phyloP scores from a whole-genome alignment of 805 yeast species.

The Candida pseudoglaebosa region DNA sequence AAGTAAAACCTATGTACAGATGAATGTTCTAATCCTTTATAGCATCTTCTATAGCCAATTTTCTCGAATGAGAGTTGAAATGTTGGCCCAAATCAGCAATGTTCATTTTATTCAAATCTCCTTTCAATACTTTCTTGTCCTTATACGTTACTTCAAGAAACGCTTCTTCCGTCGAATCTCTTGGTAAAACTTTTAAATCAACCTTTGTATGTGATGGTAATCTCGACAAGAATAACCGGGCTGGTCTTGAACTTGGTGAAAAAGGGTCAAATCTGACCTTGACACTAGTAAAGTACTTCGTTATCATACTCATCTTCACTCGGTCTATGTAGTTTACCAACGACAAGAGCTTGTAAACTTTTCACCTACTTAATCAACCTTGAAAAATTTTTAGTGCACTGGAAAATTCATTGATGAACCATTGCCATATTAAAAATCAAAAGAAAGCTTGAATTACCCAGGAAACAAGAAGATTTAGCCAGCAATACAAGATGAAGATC shows the following conservation, averaged over 20 bases:
- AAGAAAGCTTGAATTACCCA: no score
- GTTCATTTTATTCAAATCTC: conserved; percentile 56
- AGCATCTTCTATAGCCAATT: conserved; percentile 69
- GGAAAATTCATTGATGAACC: neutral
- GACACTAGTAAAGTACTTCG: conserved; percentile 81
- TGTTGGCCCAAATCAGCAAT: conserved; percentile 60
- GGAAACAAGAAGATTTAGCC: no score
- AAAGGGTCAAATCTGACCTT: conserved; percentile 77
- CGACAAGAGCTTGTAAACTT: no score
- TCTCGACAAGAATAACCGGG: conserved; percentile 73
- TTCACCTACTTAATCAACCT: neutral
- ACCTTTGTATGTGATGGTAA: conserved; percentile 75
- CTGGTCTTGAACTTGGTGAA: conserved; percentile 67
- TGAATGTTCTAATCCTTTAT: conserved; percentile 28
- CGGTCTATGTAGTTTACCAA: no score
- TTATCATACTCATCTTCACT: conserved; percentile 57
- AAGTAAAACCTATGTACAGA: conserved; percentile 7
- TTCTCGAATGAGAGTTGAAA: conserved; percentile 81
- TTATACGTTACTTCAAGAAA: conserved; percentile 70
- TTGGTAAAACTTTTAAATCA: conserved; percentile 57
- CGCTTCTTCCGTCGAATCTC: conserved; percentile 46
- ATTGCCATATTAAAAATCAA: no score
- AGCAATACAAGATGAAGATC: no score
- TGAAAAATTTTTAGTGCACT: conserved; percentile 1
- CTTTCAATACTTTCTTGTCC: conserved; percentile 68